These are phyloP conservation scores for Grosmannia serpens DNA, from an alignment of 2,329 filamentous ascomycete genomes.

Conservation along the genomic window DNA sequence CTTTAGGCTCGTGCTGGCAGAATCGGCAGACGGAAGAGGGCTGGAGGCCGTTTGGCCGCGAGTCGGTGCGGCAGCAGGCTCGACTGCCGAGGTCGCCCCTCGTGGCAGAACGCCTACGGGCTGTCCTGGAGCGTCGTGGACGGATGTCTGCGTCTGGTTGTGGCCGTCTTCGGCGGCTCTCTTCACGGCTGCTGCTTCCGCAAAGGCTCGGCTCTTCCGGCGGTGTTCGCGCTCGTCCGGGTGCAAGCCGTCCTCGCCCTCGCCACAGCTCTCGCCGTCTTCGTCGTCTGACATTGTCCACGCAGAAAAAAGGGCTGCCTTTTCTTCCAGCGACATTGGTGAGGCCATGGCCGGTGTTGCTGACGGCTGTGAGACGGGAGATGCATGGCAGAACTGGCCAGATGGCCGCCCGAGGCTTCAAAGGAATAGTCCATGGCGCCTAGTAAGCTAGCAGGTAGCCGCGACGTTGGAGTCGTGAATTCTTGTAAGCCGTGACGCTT, in stretches of 20 bases:
- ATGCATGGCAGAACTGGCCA: not conserved
- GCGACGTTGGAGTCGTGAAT: not conserved
- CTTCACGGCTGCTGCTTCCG: conserved; percentile 5
- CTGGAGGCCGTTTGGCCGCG: not conserved
- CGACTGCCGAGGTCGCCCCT: not conserved
- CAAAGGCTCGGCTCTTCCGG: conserved; percentile 17
- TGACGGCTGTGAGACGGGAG: not conserved
- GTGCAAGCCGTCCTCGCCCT: not conserved
- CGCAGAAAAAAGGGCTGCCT: conserved; percentile 3
- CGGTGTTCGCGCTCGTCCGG: conserved; percentile 22
- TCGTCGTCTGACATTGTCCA: not conserved
- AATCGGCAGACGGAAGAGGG: not conserved
- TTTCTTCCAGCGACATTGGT: conserved; percentile 1
- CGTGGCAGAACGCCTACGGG: not conserved
- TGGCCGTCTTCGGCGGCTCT: not conserved
- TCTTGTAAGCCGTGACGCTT: not conserved
- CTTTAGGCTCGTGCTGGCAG: not conserved
- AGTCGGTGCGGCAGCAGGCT: not conserved
- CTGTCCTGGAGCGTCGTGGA: not conserved
- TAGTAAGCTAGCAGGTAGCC: not conserved
- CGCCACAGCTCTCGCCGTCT: not conserved
- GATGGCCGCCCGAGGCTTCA: not conserved
- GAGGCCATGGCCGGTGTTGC: not conserved
- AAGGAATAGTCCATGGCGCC: not conserved
- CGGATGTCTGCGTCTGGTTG: not conserved